phyloP scores from a whole-genome alignment of 1,139 yeast species.

The Kodamaea sp. region DNA sequence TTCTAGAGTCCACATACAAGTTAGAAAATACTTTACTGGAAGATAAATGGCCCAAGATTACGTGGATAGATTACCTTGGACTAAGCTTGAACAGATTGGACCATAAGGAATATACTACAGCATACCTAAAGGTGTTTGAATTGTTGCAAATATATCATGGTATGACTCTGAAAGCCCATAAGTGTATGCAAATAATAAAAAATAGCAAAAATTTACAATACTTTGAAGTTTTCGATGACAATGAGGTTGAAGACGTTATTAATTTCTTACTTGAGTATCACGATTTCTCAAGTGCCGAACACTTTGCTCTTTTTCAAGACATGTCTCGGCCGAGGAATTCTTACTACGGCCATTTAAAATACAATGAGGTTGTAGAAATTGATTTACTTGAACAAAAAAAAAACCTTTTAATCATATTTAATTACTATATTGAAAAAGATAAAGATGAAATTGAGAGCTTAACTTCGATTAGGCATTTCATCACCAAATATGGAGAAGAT shows the following conservation, averaged over 20 bases:
- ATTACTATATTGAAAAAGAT: constrained; percentile 19
- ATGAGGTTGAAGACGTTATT: constrained; percentile 4
- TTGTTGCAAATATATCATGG: constrained; percentile 10
- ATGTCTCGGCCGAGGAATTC: constrained; percentile 22
- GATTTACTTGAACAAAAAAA: constrained; percentile 2
- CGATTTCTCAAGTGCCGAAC: constrained; percentile 38
- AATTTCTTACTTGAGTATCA: constrained; percentile 13
- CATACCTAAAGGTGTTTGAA: constrained; percentile 37
- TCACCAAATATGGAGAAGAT: constrained; percentile 20
- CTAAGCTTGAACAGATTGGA: constrained; percentile 26
- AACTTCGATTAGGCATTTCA: constrained; percentile 29
- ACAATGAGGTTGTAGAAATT: no score
- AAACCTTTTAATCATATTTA: constrained; percentile 18
- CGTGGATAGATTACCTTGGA: constrained; percentile 37
- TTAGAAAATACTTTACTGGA: constrained; percentile 30
- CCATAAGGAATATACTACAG: constrained; percentile 24
- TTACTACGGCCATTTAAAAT: constrained; percentile 13
- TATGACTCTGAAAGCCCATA: neutral
- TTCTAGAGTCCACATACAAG: constrained; percentile 26
- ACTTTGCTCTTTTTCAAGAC: constrained; percentile 21
- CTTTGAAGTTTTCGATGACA: neutral
- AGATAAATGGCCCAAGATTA: constrained; percentile 34
- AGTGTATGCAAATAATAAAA: neutral
- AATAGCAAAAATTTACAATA: neutral
- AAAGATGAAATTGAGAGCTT: constrained; percentile 13